These are phyloP conservation scores for Nigrograna mackinnonii DNA, from an alignment of 2,329 filamentous ascomycete species.

Conservation along the genomic window DNA sequence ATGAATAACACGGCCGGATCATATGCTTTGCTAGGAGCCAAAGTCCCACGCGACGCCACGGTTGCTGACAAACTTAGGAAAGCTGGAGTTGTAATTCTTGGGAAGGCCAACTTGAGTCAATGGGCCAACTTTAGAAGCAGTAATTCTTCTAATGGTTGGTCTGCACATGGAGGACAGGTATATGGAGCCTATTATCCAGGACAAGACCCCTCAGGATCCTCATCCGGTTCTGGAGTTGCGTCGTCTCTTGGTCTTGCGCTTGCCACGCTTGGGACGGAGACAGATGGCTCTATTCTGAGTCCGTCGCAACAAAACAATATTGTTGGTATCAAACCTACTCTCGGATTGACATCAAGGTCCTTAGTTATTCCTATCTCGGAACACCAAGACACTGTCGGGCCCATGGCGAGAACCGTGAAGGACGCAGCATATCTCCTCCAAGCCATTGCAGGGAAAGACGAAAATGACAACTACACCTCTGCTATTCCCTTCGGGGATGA, in stretches of 20 bases:
- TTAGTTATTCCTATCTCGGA: conserved; percentile 68
- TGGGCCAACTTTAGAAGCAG: conserved; percentile 66
- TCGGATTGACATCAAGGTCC: conserved; percentile 64
- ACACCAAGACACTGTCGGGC: conserved; percentile 60
- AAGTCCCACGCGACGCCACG: conserved; percentile 60
- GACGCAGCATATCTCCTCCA: conserved; percentile 62
- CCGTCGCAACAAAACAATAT: conserved; percentile 62
- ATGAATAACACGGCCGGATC: conserved; percentile 70
- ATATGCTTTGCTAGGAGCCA: conserved; percentile 63
- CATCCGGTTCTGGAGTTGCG: conserved; percentile 65
- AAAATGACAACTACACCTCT: conserved; percentile 60
- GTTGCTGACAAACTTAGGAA: conserved; percentile 63
- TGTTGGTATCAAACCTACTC: conserved; percentile 65
- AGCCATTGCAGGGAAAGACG: conserved; percentile 60
- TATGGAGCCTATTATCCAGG: conserved; percentile 63
- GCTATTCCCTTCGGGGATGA: conserved; percentile 57
- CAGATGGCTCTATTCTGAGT: conserved; percentile 65
- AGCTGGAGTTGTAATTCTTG: conserved; percentile 66
- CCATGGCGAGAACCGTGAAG: conserved; percentile 62
- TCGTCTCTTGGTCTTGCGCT: conserved; percentile 63
- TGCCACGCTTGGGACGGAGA: conserved; percentile 64
- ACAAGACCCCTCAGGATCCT: conserved; percentile 66
- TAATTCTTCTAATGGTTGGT: conserved; percentile 67
- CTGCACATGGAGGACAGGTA: conserved; percentile 65
- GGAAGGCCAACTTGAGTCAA: conserved; percentile 67